phyloP scores from a whole-genome alignment of 2,329 filamentous ascomycete species.

The Fusarium austroafricanum region DNA sequence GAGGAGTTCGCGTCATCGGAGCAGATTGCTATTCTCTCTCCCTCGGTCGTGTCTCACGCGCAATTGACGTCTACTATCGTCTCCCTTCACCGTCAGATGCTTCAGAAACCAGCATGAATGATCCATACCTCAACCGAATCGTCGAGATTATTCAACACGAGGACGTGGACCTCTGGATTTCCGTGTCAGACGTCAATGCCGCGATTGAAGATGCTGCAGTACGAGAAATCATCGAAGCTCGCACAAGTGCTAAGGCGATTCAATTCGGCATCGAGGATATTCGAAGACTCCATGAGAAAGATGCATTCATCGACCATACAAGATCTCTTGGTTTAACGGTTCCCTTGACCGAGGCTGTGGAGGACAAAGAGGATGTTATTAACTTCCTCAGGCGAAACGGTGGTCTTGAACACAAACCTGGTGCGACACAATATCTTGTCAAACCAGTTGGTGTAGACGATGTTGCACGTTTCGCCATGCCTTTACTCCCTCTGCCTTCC shows the following conservation, averaged over 20 bases:
- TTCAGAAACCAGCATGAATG: slow-evolving; percentile 38
- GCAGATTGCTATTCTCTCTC: slow-evolving; percentile 70
- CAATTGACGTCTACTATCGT: slow-evolving; percentile 66
- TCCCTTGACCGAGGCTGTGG: slow-evolving; percentile 65
- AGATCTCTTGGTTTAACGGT: slow-evolving; percentile 63
- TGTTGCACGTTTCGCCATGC: slow-evolving; percentile 69
- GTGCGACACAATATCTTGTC: slow-evolving; percentile 67
- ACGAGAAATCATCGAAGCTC: slow-evolving; percentile 68
- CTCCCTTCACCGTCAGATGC: slow-evolving; percentile 49
- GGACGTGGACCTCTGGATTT: slow-evolving; percentile 77
- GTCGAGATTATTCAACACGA: slow-evolving; percentile 70
- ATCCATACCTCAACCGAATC: slow-evolving; percentile 67
- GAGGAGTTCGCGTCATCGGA: slow-evolving; percentile 77
- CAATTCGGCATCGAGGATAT: slow-evolving; percentile 71
- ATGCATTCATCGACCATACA: slow-evolving; percentile 71
- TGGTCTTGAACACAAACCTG: slow-evolving; percentile 39
- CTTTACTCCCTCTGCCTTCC: slow-evolving; percentile 68
- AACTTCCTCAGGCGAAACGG: slow-evolving; percentile 58
- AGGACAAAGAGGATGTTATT: slow-evolving; percentile 63
- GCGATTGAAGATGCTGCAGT: slow-evolving; percentile 75
- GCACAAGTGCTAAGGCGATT: slow-evolving; percentile 69
- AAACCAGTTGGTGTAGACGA: slow-evolving; percentile 75
- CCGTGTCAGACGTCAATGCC: slow-evolving; percentile 75
- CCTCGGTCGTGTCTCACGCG: slow-evolving; percentile 68
- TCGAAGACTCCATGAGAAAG: slow-evolving; percentile 71